These are phyloP conservation scores for Moringa oleifera DNA, from an alignment of 345 rosid genomes.

Conservation along the genomic window DNA sequence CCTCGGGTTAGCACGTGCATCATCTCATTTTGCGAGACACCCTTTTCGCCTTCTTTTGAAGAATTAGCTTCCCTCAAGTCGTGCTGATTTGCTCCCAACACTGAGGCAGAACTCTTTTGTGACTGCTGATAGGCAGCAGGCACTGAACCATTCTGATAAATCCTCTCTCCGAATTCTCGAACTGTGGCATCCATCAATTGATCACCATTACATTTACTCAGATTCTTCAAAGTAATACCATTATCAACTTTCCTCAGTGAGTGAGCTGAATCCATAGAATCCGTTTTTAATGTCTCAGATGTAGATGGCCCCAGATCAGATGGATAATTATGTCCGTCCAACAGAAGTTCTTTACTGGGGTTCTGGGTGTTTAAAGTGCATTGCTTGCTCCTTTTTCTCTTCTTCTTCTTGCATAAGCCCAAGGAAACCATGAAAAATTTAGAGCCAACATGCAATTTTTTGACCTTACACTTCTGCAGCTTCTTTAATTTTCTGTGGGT, in stretches of 20 bases:
- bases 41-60: conserved; percentile 19
- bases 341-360: conserved; percentile 27
- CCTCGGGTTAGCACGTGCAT: conserved; percentile 26
- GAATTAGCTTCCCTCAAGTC: conserved; percentile 15
- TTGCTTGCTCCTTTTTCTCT: conserved; percentile 42
- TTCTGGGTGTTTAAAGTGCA: conserved; percentile 13
- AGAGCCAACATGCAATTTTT: conserved; percentile 35
- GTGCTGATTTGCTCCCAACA: conserved; percentile 14
- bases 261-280: conserved; percentile 16
- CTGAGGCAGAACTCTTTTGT: conserved; percentile 13
- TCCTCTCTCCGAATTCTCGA: conserved; percentile 34
- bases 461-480: conserved; percentile 30
- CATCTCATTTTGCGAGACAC: conserved; percentile 22
- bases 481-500: conserved; percentile 34
- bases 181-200: conserved; percentile 17
- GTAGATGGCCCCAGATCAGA: conserved; percentile 50
- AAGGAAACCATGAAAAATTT: conserved; percentile 40
- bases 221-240: conserved; percentile 14
- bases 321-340: conserved; percentile 19
- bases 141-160: conserved; percentile 37
- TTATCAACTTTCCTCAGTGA: conserved; percentile 20
- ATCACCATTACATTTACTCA: conserved; percentile 16
- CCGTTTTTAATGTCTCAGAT: conserved; percentile 26
- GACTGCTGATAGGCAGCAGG: conserved; percentile 30
- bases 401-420: conserved; percentile 38